phyloP scores from a whole-genome alignment of 352 stramenopile genomes.

The Phytophthora cryptogea region DNA sequence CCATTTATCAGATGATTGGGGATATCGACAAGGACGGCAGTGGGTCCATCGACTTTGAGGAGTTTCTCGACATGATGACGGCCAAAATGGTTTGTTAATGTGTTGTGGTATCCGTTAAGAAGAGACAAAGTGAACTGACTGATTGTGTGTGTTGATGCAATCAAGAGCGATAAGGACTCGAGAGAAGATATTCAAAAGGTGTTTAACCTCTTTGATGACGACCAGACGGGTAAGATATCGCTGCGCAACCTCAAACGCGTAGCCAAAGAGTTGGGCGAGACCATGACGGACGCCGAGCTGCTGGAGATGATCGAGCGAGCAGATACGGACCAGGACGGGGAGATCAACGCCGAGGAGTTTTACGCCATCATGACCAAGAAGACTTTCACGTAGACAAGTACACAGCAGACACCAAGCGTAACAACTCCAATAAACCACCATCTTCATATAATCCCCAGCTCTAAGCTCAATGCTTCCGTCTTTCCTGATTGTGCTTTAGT shows the following conservation, averaged over 20 bases:
- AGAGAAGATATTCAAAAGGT: conserved; percentile 96
- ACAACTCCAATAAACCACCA: conserved; percentile 12
- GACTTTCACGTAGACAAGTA: conserved; percentile 68
- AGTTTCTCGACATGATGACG: conserved; percentile 98
- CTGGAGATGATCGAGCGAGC: conserved; percentile 99
- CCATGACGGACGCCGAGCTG: conserved; percentile 98
- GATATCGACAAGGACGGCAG: conserved; percentile 97
- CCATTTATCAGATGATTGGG: conserved; percentile 97
- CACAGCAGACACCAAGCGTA: conserved; percentile 10
- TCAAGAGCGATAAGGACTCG: conserved; percentile 93
- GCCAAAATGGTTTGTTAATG: conserved; percentile 87
- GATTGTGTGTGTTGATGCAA: conserved; percentile 9
- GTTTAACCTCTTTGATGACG: conserved; percentile 98
- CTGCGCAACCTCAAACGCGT: conserved; percentile 98
- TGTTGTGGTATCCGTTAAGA: background rate
- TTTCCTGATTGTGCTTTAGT: conserved; percentile 34
- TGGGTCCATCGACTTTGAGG: conserved; percentile 96
- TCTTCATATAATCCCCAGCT: conserved; percentile 11
- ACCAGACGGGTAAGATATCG: conserved; percentile 97
- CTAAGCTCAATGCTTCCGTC: background rate
- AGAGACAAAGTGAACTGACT: background rate
- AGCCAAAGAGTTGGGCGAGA: conserved; percentile 98
- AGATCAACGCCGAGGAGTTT: conserved; percentile 98
- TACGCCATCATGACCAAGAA: conserved; percentile 99
- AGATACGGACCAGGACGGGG: conserved; percentile 94